Base-by-base conservation (phyloP, 202 grass and related monocot genomes). In the Cymbopogon flexuosus region DNA sequence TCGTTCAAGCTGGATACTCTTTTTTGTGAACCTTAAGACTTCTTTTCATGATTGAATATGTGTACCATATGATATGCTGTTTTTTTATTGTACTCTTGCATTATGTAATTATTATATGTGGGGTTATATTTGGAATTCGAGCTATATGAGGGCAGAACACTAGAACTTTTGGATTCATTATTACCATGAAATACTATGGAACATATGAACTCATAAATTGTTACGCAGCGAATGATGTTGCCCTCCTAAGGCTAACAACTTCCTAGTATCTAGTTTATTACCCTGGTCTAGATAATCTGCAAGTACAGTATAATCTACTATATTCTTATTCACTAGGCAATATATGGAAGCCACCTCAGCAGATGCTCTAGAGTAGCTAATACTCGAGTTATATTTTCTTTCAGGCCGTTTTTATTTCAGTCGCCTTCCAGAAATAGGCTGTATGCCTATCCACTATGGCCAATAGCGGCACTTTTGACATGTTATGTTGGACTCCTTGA, bases 261-360 rank as follows among this genome's bases (percentile, higher is more conserved):
- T 72, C 49, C 46, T 51, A 65, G 36, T 40, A 58, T 84, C 66
- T 81, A 27, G 73, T 31, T 19, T 34, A 34, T 67, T 79, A 66
- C 73, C 23, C 14, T 73, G 33, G 19, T 60, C 19, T 27, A 23
- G 41, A 84, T 56, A 70, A 69, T 65, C 19, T 81, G 40, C 11
- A 35, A 46, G 45, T 51, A 62, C 15, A 15, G 8, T 63, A n/a
- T 59, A 70, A 70, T 70, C 70, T 36, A 45, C 19, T 39, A 8
- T 39, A 88, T 80, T 80, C 58, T 80, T 71, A n/a, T 78, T 81
- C 35, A n/a, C 77, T 76, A 43, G 56, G 8, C 14, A 76, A 42
- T 36, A 27, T 5, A 58, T 81, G 33, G 15, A 65, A 61, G 19
- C 70, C 24, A 35, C 22, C 41, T 70, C 72, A 65, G 35, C 14